A percentile compares a stretch with the other conserved stretches of the same genome.
phyloP scores from a whole-genome alignment of 2,329 filamentous ascomycete genomes.

The Arthrinium puccinioides region DNA sequence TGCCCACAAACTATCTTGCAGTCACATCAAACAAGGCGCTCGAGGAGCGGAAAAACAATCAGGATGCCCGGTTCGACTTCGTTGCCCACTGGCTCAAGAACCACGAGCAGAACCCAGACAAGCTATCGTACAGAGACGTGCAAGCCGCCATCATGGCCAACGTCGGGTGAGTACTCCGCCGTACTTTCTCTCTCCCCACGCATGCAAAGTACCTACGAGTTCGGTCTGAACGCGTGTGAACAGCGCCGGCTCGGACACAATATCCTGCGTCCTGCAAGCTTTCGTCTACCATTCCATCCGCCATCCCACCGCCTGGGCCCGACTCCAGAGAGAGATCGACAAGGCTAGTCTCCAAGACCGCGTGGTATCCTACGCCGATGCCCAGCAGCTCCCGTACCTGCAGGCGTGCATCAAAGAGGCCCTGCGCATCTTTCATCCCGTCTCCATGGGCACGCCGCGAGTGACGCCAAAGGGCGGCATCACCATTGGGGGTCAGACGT shows the following conservation, averaged over 20 bases:
- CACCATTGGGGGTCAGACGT: conserved; percentile 5
- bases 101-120: conserved; percentile 8
- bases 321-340: background rate
- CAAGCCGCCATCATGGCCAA: conserved; percentile 5
- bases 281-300: conserved; percentile 6
- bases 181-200: too few species aligned
- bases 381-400: conserved; percentile 22
- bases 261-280: conserved; percentile 1
- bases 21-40: conserved; percentile 4
- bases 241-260: conserved; percentile 1
- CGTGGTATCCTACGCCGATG: conserved; percentile 15
- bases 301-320: conserved; percentile 5
- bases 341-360: background rate
- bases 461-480: conserved; percentile 7
- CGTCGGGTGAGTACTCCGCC: background rate
- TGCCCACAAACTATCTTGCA: conserved; percentile 7
- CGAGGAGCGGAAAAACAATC: conserved; percentile 7
- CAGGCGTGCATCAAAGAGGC: conserved; percentile 23
- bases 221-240: too few species aligned
- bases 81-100: conserved; percentile 11
- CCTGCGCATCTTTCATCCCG: conserved; percentile 16
- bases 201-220: background rate
- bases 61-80: conserved; percentile 9
- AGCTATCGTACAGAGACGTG: conserved; percentile 1
- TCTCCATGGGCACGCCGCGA: conserved; percentile 6